Base-by-base conservation (phyloP, 352 stramenopile species). In the Pythium sp. region DNA sequence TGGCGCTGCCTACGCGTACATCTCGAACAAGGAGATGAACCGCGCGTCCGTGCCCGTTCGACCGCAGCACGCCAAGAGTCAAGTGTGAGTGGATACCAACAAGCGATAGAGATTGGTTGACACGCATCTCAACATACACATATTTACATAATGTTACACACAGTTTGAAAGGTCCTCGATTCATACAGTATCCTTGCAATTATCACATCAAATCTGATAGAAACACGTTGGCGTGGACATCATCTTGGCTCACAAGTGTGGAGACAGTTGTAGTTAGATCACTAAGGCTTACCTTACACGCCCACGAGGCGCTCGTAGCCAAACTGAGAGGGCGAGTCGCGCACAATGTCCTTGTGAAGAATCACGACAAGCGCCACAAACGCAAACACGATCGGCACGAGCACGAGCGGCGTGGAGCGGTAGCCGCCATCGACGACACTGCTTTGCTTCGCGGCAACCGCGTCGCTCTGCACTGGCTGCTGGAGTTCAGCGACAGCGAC, bases 11-110 rank as follows among this genome's bases (percentile, higher is more conserved):
- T 94, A 94, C 72, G 81, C 84, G 18, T 93, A 91, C 62, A 86
- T 94, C 54, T 92, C 82, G 46, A 92, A 81, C 69, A 80, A 78
- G 58, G 83, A 93, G 71, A 90, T 87, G 56, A 90, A 89, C 76
- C 76, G 84, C 66, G 72, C 76, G 53, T 78, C 72, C 1, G 70
- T 78, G 32, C 79, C 79, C 46, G 62, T 72, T 1, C 82, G 76
- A 34, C 67, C 71, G 24, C 66, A 69, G 46, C 59, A 62, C 56
- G 47, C 26, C 47, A 60, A 58, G 12, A 38, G 54, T 5, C 56
- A 61, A 14, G 30, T 55, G 43, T 51, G 43, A 51, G 22, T 11
- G 24, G 3, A 5, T 2, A 24, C 11, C 34, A 18, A 3, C 60
- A 65, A 34, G 59, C 28, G 28, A 55, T 41, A 38, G 32, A 22